Evolutionary conservation across 1,284 basidiomycete genomes (phyloP).

Genomic region (Moesziomyces aphidis): DNA sequence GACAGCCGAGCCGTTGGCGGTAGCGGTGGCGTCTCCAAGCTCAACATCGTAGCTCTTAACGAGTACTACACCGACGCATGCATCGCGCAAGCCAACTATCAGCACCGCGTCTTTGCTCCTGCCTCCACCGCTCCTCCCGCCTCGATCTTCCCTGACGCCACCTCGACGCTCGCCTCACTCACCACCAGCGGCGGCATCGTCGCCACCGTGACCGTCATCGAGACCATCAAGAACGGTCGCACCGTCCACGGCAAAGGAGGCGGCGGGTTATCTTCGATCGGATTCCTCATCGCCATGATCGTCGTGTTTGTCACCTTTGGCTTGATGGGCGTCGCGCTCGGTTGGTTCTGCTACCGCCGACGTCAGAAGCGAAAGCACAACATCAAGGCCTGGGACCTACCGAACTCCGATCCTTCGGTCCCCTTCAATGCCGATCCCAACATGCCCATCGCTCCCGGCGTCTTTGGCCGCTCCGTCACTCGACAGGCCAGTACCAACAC

Average conservation of each 20-base stretch:
- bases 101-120: constrained; percentile 26
- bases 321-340: constrained; percentile 27
- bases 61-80: constrained; percentile 43
- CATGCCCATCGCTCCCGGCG: constrained; percentile 41
- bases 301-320: constrained; percentile 25
- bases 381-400: constrained; percentile 45
- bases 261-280: constrained; percentile 13
- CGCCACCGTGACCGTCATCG: constrained; percentile 38
- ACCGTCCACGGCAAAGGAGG: constrained; percentile 7
- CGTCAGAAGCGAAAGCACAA: constrained; percentile 29
- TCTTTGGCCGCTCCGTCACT: constrained; percentile 31
- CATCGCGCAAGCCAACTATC: constrained; percentile 7
- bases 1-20: constrained; percentile 22
- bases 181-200: constrained; percentile 43
- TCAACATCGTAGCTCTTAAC: constrained; percentile 43
- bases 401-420: constrained; percentile 32
- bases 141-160: constrained; percentile 46
- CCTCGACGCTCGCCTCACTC: constrained; percentile 36
- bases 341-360: constrained; percentile 48
- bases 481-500: constrained; percentile 14
- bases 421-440: constrained; percentile 40
- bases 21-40: constrained; percentile 43
- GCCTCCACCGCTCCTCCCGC: constrained; percentile 30
- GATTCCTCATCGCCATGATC: constrained; percentile 36
- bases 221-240: constrained; percentile 44